A percentile compares a stretch with the other conserved stretches of the same genome.
These are phyloP conservation scores for Diaporthe ampelina DNA, from an alignment of 2,329 filamentous ascomycete species.

Conservation along the genomic window DNA sequence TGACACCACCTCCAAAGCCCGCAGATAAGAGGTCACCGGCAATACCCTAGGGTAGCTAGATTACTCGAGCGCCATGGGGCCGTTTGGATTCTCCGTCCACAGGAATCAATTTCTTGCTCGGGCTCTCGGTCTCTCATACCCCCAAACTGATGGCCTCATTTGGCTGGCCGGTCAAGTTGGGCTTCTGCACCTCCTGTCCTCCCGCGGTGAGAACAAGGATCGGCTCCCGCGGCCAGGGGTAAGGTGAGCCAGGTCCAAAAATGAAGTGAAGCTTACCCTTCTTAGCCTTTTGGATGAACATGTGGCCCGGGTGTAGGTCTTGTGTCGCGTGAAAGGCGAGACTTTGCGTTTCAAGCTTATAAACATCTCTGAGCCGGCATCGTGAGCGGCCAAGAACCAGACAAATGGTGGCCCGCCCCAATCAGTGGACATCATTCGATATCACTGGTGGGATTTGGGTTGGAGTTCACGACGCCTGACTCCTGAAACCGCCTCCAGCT, in stretches of 20 bases:
- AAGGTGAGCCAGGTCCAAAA: not conserved
- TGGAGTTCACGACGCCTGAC: not conserved
- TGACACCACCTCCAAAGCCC: not conserved
- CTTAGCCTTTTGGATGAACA: not conserved
- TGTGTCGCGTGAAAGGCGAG: not conserved
- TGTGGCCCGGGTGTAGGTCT: not conserved
- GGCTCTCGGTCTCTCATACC: not conserved
- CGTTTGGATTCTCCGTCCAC: no score
- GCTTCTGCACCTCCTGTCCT: not conserved
- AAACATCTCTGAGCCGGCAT: not conserved
- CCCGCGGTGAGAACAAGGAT: not conserved
- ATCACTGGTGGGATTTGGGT: not conserved
- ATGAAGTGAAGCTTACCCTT: not conserved
- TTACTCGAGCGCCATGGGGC: not conserved
- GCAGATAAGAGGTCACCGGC: not conserved
- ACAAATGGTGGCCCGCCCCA: not conserved
- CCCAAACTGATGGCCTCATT: not conserved
- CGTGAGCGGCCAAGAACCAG: not conserved
- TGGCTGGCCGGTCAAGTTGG: not conserved
- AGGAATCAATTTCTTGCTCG: not conserved
- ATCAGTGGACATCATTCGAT: not conserved
- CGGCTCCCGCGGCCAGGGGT: not conserved
- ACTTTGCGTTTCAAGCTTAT: not conserved
- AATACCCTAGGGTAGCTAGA: no score
- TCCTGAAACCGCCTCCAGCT: conserved; percentile 3